phyloP scores from a whole-genome alignment of 2,329 filamentous ascomycete genomes.

The Penicillium griseofulvum region DNA sequence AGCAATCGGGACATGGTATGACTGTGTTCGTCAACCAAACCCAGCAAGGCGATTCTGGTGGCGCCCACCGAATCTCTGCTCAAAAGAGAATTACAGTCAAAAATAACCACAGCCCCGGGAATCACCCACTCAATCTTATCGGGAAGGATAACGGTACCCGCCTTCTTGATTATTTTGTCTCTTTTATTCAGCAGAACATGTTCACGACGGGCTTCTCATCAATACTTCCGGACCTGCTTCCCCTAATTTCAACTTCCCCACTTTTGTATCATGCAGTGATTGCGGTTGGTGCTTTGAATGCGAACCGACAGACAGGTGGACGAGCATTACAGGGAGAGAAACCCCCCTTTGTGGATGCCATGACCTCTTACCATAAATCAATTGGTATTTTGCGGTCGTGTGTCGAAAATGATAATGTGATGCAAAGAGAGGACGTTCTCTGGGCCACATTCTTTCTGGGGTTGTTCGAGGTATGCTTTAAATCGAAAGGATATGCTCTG shows the following conservation, averaged over 20 bases:
- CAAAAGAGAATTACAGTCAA: not conserved
- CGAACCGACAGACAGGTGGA: not conserved
- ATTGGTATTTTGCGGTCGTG: not conserved
- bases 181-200: not conserved
- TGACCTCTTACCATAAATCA: not conserved
- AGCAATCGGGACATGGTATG: not conserved
- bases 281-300: not conserved
- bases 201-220: not conserved
- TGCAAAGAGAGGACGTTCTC: not conserved
- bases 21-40: not conserved
- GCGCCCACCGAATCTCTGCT: not conserved
- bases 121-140: not conserved
- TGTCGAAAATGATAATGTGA: not conserved
- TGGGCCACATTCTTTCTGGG: not conserved
- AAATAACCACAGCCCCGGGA: not conserved
- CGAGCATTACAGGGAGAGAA: not conserved
- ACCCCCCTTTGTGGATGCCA: not conserved
- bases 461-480: not conserved
- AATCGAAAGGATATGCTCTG: too few species aligned
- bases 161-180: not conserved
- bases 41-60: not conserved
- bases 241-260: not conserved
- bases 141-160: not conserved
- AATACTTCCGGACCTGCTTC: not conserved
- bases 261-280: not conserved